Conservation (phyloP, 805 yeast species). For the Kodamaea sagamina region DNA sequence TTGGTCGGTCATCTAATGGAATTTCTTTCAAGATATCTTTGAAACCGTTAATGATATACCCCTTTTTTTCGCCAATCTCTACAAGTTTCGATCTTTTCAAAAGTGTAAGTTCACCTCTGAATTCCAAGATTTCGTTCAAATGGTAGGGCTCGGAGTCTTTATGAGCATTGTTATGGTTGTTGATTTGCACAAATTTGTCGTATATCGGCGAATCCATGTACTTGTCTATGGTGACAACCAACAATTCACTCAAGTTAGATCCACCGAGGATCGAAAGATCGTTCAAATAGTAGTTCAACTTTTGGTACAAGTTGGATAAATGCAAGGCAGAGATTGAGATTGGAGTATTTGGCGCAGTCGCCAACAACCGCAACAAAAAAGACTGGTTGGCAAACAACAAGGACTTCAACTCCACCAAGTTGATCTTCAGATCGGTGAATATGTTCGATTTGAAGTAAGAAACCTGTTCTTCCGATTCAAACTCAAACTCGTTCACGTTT, state of each 20-base stretch:
- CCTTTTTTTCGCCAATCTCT: slow-evolving; percentile 24
- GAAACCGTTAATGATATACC: slow-evolving; percentile 23
- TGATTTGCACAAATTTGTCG: slow-evolving; percentile 27
- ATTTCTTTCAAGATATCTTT: slow-evolving; percentile 25
- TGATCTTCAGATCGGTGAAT: slow-evolving; percentile 14
- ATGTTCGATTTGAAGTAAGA: slow-evolving; percentile 7
- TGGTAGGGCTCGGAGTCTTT: slow-evolving; percentile 17
- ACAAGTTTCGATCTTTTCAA: slow-evolving; percentile 47
- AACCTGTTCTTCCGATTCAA: slow-evolving; percentile 7
- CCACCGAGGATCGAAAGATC: slow-evolving; percentile 24
- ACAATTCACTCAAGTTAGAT: slow-evolving; percentile 19
- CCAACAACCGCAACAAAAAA: slow-evolving; percentile 36
- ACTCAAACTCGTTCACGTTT: slow-evolving; percentile 5
- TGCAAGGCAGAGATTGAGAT: slow-evolving; percentile 44
- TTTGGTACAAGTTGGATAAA: slow-evolving; percentile 40
- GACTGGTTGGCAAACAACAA: slow-evolving; percentile 41
- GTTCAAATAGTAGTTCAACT: slow-evolving; percentile 41
- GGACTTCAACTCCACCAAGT: slow-evolving; percentile 29
- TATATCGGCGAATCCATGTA: slow-evolving; percentile 31
- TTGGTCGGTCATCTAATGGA: slow-evolving; percentile 15
- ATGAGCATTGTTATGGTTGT: slow-evolving; percentile 12
- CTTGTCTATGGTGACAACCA: slow-evolving; percentile 41
- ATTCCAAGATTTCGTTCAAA: slow-evolving; percentile 34
- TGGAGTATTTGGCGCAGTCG: slow-evolving; percentile 34
- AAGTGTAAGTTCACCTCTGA: slow-evolving; percentile 51